Percentiles rank a stretch among this genome's conserved stretches.
These are phyloP conservation scores for Aspergillus piperis DNA, from an alignment of 2,329 filamentous ascomycete species.

Conservation along the genomic window DNA sequence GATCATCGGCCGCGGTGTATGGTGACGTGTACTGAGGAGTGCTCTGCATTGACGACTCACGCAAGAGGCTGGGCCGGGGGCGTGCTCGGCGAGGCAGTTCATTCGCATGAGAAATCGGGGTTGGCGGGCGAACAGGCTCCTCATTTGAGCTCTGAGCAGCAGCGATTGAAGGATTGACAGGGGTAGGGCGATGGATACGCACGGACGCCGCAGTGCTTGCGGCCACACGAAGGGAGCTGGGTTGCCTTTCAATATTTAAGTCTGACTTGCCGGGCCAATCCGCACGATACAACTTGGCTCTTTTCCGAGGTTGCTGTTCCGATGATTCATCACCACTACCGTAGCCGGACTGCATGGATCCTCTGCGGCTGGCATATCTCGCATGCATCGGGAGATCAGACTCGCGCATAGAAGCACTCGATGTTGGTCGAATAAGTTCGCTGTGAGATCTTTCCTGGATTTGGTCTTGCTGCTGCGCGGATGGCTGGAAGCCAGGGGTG, in stretches of 20 bases:
- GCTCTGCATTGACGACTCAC: slow-evolving; percentile 61
- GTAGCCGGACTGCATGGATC: slow-evolving; percentile 58
- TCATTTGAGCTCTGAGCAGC: slow-evolving; percentile 38
- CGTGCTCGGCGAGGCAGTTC: slow-evolving; percentile 35
- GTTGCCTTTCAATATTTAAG: slow-evolving; percentile 67
- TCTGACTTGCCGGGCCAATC: slow-evolving; percentile 69
- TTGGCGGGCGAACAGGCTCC: slow-evolving; percentile 50
- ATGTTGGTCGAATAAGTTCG: slow-evolving; percentile 60
- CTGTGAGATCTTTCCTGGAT: slow-evolving; percentile 34
- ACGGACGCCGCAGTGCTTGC: slow-evolving; percentile 88
- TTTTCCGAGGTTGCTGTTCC: slow-evolving; percentile 68
- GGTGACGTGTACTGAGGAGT: slow-evolving; percentile 42
- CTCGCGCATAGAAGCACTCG: slow-evolving; percentile 58
- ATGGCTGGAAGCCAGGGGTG: slow-evolving; percentile 36
- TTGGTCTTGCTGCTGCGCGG: slow-evolving; percentile 29
- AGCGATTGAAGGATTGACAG: slow-evolving; percentile 42
- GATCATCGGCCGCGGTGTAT: slow-evolving; percentile 41
- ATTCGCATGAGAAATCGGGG: slow-evolving; percentile 42
- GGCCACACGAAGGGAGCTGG: slow-evolving; percentile 82
- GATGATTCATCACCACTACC: slow-evolving; percentile 70
- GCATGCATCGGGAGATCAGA: slow-evolving; percentile 31
- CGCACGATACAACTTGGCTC: slow-evolving; percentile 74
- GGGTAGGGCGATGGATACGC: slow-evolving; percentile 75
- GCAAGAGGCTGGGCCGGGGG: slow-evolving; percentile 56
- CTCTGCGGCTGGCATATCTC: slow-evolving; percentile 32